Evolutionary conservation across 768 basidiomycete genomes (phyloP).

Genomic region (Amanita inopinata): DNA sequence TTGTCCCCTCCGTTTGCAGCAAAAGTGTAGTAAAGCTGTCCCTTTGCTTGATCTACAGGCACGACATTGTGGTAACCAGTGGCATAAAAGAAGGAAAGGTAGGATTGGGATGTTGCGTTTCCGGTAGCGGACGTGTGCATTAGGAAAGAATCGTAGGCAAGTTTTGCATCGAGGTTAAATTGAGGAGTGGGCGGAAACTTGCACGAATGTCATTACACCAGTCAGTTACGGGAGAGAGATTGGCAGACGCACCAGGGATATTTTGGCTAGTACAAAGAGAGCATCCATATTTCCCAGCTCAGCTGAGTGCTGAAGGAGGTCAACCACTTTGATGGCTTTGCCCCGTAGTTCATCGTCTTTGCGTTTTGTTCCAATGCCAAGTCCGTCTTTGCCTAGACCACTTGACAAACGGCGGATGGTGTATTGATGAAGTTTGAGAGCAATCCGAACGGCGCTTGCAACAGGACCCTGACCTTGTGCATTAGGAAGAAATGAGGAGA

Average conservation of each 20-base stretch:
- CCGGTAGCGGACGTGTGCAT: conserved; percentile 62
- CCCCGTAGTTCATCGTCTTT: conserved; percentile 58
- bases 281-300: conserved; percentile 73
- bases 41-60: conserved; percentile 64
- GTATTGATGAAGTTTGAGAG: conserved; percentile 54
- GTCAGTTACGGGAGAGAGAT: neutral
- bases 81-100: conserved; percentile 81
- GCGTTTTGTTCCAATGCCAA: conserved; percentile 34
- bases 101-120: conserved; percentile 79
- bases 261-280: conserved; percentile 51
- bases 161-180: conserved; percentile 49
- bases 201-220: conserved; percentile 1
- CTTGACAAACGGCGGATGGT: conserved; percentile 34
- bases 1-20: conserved; percentile 82
- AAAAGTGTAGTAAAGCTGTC: conserved; percentile 90
- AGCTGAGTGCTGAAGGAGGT: conserved; percentile 71
- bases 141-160: conserved; percentile 55
- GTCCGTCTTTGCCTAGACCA: conserved; percentile 28
- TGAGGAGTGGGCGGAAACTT: conserved; percentile 70
- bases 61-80: conserved; percentile 68
- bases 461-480: conserved; percentile 72
- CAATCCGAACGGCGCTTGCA: conserved; percentile 59
- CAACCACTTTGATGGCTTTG: conserved; percentile 75
- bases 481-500: conserved; percentile 61
- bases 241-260: conserved; percentile 49